phyloP scores from a whole-genome alignment of 2,329 filamentous ascomycete species.

The Dactylonectria macrodidyma region DNA sequence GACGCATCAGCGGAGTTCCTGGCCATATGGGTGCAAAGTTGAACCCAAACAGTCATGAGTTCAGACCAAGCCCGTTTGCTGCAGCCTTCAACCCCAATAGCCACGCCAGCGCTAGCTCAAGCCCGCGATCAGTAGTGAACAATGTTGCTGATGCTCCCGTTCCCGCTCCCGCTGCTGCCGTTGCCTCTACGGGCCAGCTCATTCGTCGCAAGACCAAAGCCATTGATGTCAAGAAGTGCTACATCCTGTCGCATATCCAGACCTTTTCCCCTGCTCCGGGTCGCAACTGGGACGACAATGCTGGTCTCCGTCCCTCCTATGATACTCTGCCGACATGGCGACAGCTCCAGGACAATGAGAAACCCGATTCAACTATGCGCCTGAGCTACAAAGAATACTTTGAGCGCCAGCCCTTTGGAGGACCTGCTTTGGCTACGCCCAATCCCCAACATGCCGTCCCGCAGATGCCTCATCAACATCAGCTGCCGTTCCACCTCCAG shows the following conservation, averaged over 20 bases:
- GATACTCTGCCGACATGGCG: slow-evolving; percentile 91
- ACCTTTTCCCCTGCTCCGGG: slow-evolving; percentile 66
- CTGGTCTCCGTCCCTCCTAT: slow-evolving; percentile 87
- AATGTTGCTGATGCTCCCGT: slow-evolving; percentile 57
- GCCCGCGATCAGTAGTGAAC: slow-evolving; percentile 76
- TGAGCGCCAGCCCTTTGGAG: slow-evolving; percentile 74
- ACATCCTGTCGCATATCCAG: slow-evolving; percentile 69
- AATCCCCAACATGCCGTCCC: slow-evolving; percentile 79
- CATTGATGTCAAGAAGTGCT: slow-evolving; percentile 79
- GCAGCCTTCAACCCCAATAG: slow-evolving; percentile 83
- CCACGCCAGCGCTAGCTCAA: slow-evolving; percentile 77
- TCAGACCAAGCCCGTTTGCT: slow-evolving; percentile 87
- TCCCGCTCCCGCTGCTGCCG: slow-evolving; percentile 47
- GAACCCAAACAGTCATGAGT: slow-evolving; percentile 81
- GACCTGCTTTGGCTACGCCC: slow-evolving; percentile 75
- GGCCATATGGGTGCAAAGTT: slow-evolving; percentile 69
- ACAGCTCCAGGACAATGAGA: slow-evolving; percentile 79
- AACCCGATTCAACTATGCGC: slow-evolving; percentile 73
- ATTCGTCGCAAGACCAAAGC: slow-evolving; percentile 81
- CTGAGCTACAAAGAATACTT: slow-evolving; percentile 85
- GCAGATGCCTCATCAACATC: slow-evolving; percentile 85
- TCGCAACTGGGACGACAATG: slow-evolving; percentile 80
- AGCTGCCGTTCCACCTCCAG: slow-evolving; percentile 86
- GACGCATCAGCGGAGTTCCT: slow-evolving; percentile 66
- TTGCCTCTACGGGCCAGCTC: slow-evolving; percentile 58